These are phyloP conservation scores for Rhododendron henanense DNA, from an alignment of 148 eudicot species.

Conservation along the genomic window DNA sequence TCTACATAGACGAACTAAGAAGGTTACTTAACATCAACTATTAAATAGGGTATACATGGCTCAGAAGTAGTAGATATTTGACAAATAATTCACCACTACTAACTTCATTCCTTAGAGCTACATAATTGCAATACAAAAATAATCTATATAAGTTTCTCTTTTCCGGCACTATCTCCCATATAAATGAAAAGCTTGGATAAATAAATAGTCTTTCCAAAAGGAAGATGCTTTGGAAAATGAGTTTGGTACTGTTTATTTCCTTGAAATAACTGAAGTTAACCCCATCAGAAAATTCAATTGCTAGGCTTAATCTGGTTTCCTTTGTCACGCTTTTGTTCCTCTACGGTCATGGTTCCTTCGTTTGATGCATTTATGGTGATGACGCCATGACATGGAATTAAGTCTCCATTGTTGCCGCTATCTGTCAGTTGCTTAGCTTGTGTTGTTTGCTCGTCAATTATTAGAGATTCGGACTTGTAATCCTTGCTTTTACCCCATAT, in stretches of 20 bases:
- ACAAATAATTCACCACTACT: neutral
- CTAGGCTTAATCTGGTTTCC: neutral
- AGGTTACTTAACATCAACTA: neutral
- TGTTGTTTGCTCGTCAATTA: constrained; percentile 25
- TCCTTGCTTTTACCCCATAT: constrained; percentile 75
- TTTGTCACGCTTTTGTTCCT: constrained; percentile 3
- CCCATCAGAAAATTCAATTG: neutral
- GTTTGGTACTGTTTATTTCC: neutral
- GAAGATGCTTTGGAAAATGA: neutral
- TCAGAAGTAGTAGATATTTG: neutral
- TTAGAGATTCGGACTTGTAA: constrained; percentile 21
- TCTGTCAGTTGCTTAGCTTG: constrained; percentile 21
- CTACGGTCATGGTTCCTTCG: constrained; percentile 3
- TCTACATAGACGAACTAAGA: neutral
- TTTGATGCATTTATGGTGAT: constrained; percentile 16
- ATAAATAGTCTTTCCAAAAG: neutral
- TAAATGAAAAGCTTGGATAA: neutral
- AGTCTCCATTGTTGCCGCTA: constrained; percentile 6
- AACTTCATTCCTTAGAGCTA: neutral
- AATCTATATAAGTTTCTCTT: neutral
- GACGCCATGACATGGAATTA: constrained; percentile 17
- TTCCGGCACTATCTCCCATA: neutral
- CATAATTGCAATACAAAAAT: neutral
- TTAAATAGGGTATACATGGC: neutral
- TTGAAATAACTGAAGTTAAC: neutral